Evolutionary conservation across 176 grass and related monocot species (phyloP), one percentile per base, ranked within the genome.

Genomic region (Miscanthus lutarioriparius): DNA sequence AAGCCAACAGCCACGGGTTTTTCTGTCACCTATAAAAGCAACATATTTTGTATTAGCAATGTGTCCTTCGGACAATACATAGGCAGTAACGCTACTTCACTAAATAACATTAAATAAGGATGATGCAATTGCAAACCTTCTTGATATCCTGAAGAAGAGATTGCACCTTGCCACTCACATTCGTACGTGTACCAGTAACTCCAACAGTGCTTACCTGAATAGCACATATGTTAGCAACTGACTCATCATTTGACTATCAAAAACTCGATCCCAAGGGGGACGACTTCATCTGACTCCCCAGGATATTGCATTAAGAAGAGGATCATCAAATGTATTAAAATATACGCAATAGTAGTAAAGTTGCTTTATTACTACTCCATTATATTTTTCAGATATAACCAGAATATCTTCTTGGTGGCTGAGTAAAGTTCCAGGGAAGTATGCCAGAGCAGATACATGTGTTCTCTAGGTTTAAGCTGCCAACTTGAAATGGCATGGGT

Each of bases 1-100:
- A 99, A 99, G 8, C 97, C 97, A 84, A 99, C 97, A 11, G 93
- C 88, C 76, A 99, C 97, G 27, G 97, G 90, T 89, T 99, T 99
- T 43, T 85, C 76, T 76, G 97, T 99, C 70, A 78, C 90, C 97
- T 99, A 84, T 48, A 36, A 84, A 69, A 78, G 43, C 56, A 79
- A 81, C 39, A 75, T 69, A 41, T 59, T 79, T 39, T 41, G 78
- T 70, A 68, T 81, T 69, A 83, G 65, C 59, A 82, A 30, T 70
- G 51, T 70, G 15, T 14, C 66, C 37, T 32, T 2, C 59, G 23
- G 14, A 38, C 49, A 73, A 6, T 44, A n/a, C 23, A 53, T 8
- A 72, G 23, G 58, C n/a, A 76, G 6, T 8, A 70, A 80, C 43
- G 40, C 40, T 67, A 82, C 15, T 67, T 72, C 9, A 39, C 16